Percentiles rank a stretch among this genome's conserved stretches.
Conservation (phyloP, 1,139 yeast species). For the Protomyces inouyei region DNA sequence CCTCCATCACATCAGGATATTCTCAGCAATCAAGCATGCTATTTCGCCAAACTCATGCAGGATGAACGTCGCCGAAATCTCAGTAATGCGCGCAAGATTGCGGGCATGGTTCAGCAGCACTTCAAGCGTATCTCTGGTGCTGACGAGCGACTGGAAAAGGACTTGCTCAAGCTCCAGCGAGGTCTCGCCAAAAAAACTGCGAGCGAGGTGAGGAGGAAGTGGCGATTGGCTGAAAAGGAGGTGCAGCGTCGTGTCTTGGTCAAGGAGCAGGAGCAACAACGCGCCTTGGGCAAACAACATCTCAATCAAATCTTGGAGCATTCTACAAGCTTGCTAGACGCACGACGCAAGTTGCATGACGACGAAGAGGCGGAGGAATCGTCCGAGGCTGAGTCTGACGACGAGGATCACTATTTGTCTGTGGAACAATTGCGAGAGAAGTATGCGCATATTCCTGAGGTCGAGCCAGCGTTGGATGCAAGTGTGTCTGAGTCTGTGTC, state of each 20-base stretch:
- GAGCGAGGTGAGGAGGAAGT: slow-evolving; percentile 79
- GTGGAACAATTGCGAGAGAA: slow-evolving; percentile 63
- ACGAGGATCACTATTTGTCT: slow-evolving; percentile 53
- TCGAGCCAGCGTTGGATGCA: background rate
- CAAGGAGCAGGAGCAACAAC: slow-evolving; percentile 48
- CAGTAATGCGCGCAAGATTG: slow-evolving; percentile 64
- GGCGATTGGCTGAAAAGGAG: slow-evolving; percentile 77
- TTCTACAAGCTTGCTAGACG: slow-evolving; percentile 82
- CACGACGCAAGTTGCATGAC: slow-evolving; percentile 51
- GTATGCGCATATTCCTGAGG: slow-evolving; percentile 49
- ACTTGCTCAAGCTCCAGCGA: slow-evolving; percentile 49
- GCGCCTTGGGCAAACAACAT: slow-evolving; percentile 79
- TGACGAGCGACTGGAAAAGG: slow-evolving; percentile 71
- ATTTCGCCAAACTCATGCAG: slow-evolving; percentile 65
- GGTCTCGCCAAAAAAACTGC: slow-evolving; percentile 73
- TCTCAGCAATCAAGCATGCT: slow-evolving; percentile 67
- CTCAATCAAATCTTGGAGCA: slow-evolving; percentile 84
- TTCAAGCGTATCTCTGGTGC: slow-evolving; percentile 84
- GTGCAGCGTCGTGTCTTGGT: slow-evolving; percentile 44
- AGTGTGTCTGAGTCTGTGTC: background rate
- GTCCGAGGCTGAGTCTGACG: slow-evolving; percentile 11
- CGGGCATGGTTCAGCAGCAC: slow-evolving; percentile 79
- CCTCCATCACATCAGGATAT: slow-evolving; percentile 53
- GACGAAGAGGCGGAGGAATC: slow-evolving; percentile 30
- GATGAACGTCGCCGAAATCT: slow-evolving; percentile 63